A percentile compares a stretch with the other conserved stretches of the same genome.
Conservation (phyloP, 1,139 yeast genomes). For the Pneumocystis murina region DNA sequence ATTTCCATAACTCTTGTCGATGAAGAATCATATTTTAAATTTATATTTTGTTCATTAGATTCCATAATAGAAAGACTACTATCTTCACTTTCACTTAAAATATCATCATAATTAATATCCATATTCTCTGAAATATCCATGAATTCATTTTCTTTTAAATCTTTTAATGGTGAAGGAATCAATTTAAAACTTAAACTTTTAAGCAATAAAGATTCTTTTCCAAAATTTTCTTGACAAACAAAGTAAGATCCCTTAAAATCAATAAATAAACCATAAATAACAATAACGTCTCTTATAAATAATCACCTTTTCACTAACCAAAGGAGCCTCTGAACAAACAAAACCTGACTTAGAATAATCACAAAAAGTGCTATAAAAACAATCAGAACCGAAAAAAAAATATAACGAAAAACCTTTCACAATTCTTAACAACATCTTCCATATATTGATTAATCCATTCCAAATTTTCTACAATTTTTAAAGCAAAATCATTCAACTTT, state of each 20-base stretch:
- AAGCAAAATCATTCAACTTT: neutral
- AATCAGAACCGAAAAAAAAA: neutral
- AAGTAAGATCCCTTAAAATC: neutral
- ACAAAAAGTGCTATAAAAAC: neutral
- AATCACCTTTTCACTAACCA: neutral
- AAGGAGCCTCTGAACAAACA: neutral
- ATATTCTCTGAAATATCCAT: neutral
- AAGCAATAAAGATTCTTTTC: neutral
- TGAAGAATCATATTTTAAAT: neutral
- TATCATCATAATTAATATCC: neutral
- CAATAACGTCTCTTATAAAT: neutral
- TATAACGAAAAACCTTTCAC: neutral
- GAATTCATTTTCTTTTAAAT: neutral
- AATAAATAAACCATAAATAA: neutral
- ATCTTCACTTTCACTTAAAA: neutral
- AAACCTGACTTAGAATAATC: neutral
- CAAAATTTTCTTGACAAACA: neutral
- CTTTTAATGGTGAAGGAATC: neutral
- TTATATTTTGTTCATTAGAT: neutral
- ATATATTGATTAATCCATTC: neutral
- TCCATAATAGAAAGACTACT: neutral
- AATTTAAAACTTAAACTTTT: neutral
- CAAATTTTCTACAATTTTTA: neutral
- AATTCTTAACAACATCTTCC: neutral
- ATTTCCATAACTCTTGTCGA: neutral